Evolutionary conservation across 2,329 filamentous ascomycete genomes (phyloP).

Genomic region (Neophaeococcomyces mojaviensis): DNA sequence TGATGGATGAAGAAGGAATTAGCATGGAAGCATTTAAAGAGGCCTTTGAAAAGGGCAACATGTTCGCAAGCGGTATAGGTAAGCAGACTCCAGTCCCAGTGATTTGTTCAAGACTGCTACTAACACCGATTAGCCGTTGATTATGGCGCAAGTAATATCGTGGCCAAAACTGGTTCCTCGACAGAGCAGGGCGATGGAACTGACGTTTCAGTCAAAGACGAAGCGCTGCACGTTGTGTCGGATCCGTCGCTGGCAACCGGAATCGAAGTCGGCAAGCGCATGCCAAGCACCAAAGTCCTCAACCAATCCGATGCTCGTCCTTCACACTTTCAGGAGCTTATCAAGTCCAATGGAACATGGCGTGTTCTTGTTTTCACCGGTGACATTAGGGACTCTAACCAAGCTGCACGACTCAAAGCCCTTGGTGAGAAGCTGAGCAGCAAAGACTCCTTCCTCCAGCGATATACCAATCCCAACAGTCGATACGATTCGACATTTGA

Average conservation of each 20-base stretch:
- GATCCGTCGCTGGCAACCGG: slow-evolving; percentile 15
- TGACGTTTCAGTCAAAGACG: slow-evolving; percentile 30
- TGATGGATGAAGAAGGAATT: slow-evolving; percentile 54
- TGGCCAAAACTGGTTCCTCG: slow-evolving; percentile 45
- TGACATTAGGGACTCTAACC: slow-evolving; percentile 40
- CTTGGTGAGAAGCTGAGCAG: slow-evolving; percentile 41
- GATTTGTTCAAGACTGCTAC: too few relatives aligned
- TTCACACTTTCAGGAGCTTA: slow-evolving; percentile 31
- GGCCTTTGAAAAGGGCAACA: slow-evolving; percentile 51
- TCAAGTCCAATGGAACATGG: slow-evolving; percentile 33
- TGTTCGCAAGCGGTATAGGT: slow-evolving; percentile 53
- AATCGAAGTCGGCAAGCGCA: slow-evolving; percentile 30
- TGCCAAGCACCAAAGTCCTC: slow-evolving; percentile 30
- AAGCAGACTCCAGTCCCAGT: too few relatives aligned
- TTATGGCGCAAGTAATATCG: slow-evolving; percentile 50
- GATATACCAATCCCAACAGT: slow-evolving; percentile 35
- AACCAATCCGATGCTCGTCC: slow-evolving; percentile 33
- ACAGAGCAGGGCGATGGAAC: slow-evolving; percentile 42
- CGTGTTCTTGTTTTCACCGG: slow-evolving; percentile 51
- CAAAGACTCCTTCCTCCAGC: slow-evolving; percentile 36
- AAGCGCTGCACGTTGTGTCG: slow-evolving; percentile 16
- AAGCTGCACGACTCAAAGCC: slow-evolving; percentile 38
- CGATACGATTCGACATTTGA: slow-evolving; percentile 48
- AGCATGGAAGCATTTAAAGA: slow-evolving; percentile 57
- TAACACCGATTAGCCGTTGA: too few relatives aligned